Percentiles rank a stretch among this genome's conserved stretches.
Evolutionary conservation across 2,329 filamentous ascomycete genomes (phyloP).

Genomic region (Venturia nashicola): DNA sequence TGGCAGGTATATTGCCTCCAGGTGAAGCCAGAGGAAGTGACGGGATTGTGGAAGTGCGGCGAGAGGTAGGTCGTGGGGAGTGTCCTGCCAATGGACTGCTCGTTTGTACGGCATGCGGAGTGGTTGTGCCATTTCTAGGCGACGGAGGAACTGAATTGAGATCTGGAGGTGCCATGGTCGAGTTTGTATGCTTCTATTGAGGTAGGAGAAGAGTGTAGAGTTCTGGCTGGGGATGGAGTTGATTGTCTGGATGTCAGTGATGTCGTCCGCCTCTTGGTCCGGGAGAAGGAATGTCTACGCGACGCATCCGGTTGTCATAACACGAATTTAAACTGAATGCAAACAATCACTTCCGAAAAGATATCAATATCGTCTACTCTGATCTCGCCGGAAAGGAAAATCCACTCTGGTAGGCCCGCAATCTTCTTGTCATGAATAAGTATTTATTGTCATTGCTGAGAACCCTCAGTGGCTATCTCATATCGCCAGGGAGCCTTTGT

Average conservation of each 20-base stretch:
- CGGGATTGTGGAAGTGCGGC: slow-evolving; percentile 33
- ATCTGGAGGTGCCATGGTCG: slow-evolving; percentile 26
- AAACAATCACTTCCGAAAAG: too few species aligned
- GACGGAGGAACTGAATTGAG: slow-evolving; percentile 31
- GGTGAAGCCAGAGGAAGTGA: slow-evolving; percentile 28
- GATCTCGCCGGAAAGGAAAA: too few species aligned
- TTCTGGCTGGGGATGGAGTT: too few species aligned
- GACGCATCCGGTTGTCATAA: neutral
- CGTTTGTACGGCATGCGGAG: slow-evolving; percentile 18
- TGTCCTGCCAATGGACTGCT: slow-evolving; percentile 14
- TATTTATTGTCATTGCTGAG: too few species aligned
- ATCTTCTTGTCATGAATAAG: too few species aligned
- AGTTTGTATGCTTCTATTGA: neutral
- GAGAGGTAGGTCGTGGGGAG: slow-evolving; percentile 28
- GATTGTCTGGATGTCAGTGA: neutral
- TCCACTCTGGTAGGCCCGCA: too few species aligned
- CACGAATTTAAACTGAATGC: too few species aligned
- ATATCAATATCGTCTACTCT: too few species aligned
- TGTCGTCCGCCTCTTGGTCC: neutral
- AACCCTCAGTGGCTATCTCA: too few species aligned
- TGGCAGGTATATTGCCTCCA: slow-evolving; percentile 17
- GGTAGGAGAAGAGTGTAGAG: neutral
- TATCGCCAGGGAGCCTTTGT: too few species aligned
- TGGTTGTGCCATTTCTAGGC: slow-evolving; percentile 17
- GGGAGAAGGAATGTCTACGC: neutral